phyloP scores from a whole-genome alignment of 352 stramenopile species.

The Phytophthora lateralis region DNA sequence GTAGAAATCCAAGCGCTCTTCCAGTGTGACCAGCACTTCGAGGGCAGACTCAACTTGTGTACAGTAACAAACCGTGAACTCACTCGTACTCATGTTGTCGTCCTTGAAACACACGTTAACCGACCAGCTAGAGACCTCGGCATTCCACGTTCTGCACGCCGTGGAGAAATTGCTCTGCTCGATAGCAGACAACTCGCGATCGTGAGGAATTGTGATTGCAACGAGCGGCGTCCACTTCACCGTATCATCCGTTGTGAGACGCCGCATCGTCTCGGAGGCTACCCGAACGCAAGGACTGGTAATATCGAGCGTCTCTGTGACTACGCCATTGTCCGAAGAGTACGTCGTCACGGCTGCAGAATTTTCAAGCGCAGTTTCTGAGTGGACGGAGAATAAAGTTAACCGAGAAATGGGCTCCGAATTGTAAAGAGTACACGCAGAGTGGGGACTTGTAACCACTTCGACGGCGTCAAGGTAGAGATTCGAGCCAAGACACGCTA shows the following conservation, averaged over 20 bases:
- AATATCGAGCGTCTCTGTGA: constrained; percentile 38
- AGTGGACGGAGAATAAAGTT: constrained; percentile 56
- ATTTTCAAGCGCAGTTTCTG: constrained; percentile 34
- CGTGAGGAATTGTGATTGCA: constrained; percentile 55
- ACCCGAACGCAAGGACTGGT: constrained; percentile 45
- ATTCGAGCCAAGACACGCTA: constrained; percentile 49
- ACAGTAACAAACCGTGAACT: constrained; percentile 66
- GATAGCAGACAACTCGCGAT: constrained; percentile 40
- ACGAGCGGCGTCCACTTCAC: constrained; percentile 49
- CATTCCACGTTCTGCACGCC: constrained; percentile 59
- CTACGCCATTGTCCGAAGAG: constrained; percentile 19
- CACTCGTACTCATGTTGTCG: constrained; percentile 37
- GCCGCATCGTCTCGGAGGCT: constrained; percentile 24
- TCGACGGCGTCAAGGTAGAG: constrained; percentile 62
- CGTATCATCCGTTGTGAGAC: not conserved
- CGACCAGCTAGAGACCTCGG: constrained; percentile 39
- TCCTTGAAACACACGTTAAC: constrained; percentile 70
- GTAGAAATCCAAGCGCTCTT: constrained; percentile 73
- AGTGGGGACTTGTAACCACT: constrained; percentile 42
- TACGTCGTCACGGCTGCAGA: constrained; percentile 17
- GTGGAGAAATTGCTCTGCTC: constrained; percentile 72
- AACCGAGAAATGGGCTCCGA: constrained; percentile 48
- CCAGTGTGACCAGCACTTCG: constrained; percentile 66
- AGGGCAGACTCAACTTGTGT: constrained; percentile 59
- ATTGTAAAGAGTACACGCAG: constrained; percentile 45